Evolutionary conservation across 352 stramenopile genomes (phyloP), one percentile per base, ranked within the genome.

Genomic region (Phytopythium vexans): DNA sequence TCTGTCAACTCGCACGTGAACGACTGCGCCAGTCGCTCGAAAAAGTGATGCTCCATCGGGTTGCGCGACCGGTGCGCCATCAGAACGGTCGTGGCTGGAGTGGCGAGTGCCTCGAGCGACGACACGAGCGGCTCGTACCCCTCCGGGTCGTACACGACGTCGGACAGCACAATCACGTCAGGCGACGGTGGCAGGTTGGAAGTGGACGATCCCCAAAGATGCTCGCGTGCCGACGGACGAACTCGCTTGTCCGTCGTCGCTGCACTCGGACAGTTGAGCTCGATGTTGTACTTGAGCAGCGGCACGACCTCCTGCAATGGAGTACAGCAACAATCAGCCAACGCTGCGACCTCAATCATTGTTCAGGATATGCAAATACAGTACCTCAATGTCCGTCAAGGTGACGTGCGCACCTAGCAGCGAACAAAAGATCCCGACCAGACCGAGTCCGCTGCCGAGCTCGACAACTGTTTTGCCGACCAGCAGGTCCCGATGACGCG

Each of bases 21-120:
- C 21, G 50, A 56, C 34, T 60, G 41, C 8, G 58, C 67, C 31
- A 92, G 52, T 40, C 85, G 53, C 35, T 83, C 67, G 66, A 93
- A 93, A 56, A 93, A 91, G 49, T 91, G 63, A 41, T 91, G 70
- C 55, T 93, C 82, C 74, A 86, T 86, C 1, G 82, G 80, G 62
- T 93, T 88, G 15, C 82, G 68, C 41, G 80, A 91, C 38, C 81
- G 69, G 54, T 93, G 78, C 10, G 80, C 77, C 80, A 93, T 91
- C 46, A 91, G 64, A 31, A 91, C 74, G 1, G 69, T 63, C 15
- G 78, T 89, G 31, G 63, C 32, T 0, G 66, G 45, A 0, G 61
- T 57, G 5, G 76, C 66, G 6, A 92, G 58, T 10, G 68, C 54
- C 15, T 66, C 42, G 1, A 92, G 65, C 48, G 79, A 89, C 39